Evolutionary conservation across 2,329 filamentous ascomycete species (phyloP), one percentile per base, ranked within the genome.

Genomic region (Meredithiella fracta): DNA sequence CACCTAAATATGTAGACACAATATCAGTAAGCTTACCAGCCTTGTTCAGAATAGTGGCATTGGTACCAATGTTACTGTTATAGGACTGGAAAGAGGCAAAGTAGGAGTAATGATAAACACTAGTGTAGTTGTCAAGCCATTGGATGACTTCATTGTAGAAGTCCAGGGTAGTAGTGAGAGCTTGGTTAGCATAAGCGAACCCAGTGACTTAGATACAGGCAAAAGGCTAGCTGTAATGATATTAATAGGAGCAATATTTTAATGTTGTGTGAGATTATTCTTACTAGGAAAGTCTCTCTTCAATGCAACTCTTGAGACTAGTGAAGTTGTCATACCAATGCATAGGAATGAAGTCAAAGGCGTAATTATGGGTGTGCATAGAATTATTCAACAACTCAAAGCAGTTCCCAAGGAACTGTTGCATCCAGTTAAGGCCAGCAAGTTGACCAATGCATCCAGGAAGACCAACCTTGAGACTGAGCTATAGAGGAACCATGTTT

Each of bases 161-260:
- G 0, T 65, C 61, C 64, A 87, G 77, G 0, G 81, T 82, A 0
- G 72, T 67, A 1, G 65, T 58, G 15, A 87, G 72, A 25, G 74
- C 69, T 62, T 77, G 72, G 59, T 82, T 67, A 56, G 78, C 70
- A 55, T 75, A 74, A 38, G 82, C 85, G 65, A 83, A 89, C 67
- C 92, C 86, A 25, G 86, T 91, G 9, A 91, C 72, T 86, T 86
- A 91, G 59, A 90, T 78, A 2, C 76, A 73, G 34, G 72, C 70
- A 59, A 77, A 73, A 7, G 79, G 80, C 65, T 79, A 83, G 22
- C 77, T 79, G 51, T 26, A 3, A 6, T 15, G 52, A 31, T 42
- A 17, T 55, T 14, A 38, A 23, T 6, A 34, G 17, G 1, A 3
- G 3, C 7, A 37, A 20, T 54, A 22, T 9, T 26, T 3, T 11